Evolutionary conservation across 2,329 filamentous ascomycete genomes (phyloP).

Genomic region (Colletotrichum theobromicola): DNA sequence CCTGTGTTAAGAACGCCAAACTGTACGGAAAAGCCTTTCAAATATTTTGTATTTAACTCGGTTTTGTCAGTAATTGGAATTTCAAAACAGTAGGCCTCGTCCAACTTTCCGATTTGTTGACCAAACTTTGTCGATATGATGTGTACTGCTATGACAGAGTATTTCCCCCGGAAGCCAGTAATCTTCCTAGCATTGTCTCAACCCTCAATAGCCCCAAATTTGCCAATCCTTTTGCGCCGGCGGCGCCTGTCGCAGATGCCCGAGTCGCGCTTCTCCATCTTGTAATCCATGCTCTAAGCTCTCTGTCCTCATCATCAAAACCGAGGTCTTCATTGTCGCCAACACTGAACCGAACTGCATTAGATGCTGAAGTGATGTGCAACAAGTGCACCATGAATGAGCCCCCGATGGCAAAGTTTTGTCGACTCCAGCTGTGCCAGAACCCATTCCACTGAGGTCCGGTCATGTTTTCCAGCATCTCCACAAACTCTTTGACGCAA

Average conservation of each 20-base stretch:
- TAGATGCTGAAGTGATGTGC: neutral
- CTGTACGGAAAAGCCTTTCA: neutral
- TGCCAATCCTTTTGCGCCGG: neutral
- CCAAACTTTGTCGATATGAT: neutral
- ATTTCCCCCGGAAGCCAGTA: neutral
- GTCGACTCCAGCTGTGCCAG: neutral
- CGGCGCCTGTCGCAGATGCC: neutral
- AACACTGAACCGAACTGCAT: neutral
- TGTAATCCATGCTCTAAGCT: neutral
- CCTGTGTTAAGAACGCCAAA: neutral
- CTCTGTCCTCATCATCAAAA: neutral
- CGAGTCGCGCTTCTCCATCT: neutral
- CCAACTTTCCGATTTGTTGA: no score
- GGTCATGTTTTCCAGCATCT: neutral
- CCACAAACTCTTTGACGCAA: neutral
- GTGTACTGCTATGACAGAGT: neutral
- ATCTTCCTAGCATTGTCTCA: neutral
- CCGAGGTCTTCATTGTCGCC: neutral
- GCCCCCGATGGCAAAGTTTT: neutral
- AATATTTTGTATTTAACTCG: neutral
- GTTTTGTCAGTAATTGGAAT: neutral
- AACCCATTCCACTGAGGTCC: neutral
- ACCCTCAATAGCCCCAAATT: neutral
- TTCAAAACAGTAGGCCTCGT: neutral
- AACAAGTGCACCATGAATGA: neutral